Evolutionary conservation across 2,329 filamentous ascomycete genomes (phyloP), one percentile per base, ranked within the genome.

Genomic region (Penicillium sp.): DNA sequence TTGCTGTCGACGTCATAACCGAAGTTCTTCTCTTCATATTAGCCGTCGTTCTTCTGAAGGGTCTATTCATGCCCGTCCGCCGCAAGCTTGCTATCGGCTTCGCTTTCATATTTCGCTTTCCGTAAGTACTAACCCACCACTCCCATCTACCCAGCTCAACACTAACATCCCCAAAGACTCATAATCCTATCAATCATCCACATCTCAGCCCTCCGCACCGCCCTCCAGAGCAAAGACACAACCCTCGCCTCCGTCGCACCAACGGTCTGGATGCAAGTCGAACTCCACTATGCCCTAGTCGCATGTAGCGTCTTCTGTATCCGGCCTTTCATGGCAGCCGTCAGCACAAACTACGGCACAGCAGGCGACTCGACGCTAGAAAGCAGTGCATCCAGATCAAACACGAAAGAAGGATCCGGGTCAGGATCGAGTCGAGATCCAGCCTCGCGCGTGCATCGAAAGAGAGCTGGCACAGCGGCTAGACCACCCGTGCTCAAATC

Each of bases 221-320:
- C 64, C 36, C 66, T 69, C 6, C 58, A 66, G 36, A 68, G 66
- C 21, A 58, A 62, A 16, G 70, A 77, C 51, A 68, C 72, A n/a
- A 69, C 71, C 16, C 65, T 74, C 43, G 62, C 69, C 16, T 67
- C 67, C 18, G 64, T 72, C 46, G 52, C 62, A 38, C 66, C 74
- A 32, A 65, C 69, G 7, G 62, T 73, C 47, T 75, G 71, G 71
- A 64, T 68, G 22, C 72, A 75, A 56, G 68, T 67, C 22, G 64
- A 74, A 55, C 58, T 75, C 9, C 58, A 69, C 56, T 75, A 71
- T 49, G 64, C 70, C 46, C 65, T 75, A 7, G 63, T 73, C 24
- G 68, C 71, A 13, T 74, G 71, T 60, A 73, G 71, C 10, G 62
- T 71, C 7, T 74, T 74, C 57, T 71, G 65, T 47, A 64, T 75